Percentiles rank a stretch among this genome's conserved stretches.
Conservation (phyloP, 2,329 filamentous ascomycete species). For the Lojkania enalia region DNA sequence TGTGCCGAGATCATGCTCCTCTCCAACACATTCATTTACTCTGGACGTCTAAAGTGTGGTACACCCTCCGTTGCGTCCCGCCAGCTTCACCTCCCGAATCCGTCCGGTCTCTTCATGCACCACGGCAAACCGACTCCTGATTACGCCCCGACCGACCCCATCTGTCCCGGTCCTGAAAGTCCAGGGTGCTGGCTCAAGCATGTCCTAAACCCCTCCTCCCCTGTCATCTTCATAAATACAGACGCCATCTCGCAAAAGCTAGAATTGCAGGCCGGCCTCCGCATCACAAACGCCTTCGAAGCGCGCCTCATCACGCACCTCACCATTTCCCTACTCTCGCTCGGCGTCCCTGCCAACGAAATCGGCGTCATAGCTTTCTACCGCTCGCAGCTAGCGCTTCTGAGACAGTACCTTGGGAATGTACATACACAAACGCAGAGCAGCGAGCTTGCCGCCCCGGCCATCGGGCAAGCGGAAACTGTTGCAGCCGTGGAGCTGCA, state of each 20-base stretch:
- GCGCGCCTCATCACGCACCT: constrained; percentile 76
- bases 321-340: constrained; percentile 74
- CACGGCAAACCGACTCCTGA: constrained; percentile 32
- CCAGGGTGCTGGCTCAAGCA: constrained; percentile 74
- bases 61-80: constrained; percentile 72
- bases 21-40: constrained; percentile 90
- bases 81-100: constrained; percentile 66
- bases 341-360: constrained; percentile 72
- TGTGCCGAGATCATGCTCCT: constrained; percentile 95
- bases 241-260: constrained; percentile 68
- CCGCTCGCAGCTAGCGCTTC: constrained; percentile 82
- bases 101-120: constrained; percentile 35
- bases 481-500: constrained; percentile 84
- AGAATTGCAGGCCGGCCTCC: constrained; percentile 74
- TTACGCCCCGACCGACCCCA: constrained; percentile 7
- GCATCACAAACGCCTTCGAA: constrained; percentile 87
- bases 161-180: constrained; percentile 57
- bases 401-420: constrained; percentile 71
- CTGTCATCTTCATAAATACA: constrained; percentile 88
- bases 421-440: constrained; percentile 50
- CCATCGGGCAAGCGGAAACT: constrained; percentile 11
- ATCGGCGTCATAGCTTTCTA: constrained; percentile 98
- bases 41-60: constrained; percentile 87
- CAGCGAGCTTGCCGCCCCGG: constrained; percentile 45
- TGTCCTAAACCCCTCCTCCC: constrained; percentile 68